phyloP scores from a whole-genome alignment of 2,329 filamentous ascomycete genomes.

The Diplodia corticola region DNA sequence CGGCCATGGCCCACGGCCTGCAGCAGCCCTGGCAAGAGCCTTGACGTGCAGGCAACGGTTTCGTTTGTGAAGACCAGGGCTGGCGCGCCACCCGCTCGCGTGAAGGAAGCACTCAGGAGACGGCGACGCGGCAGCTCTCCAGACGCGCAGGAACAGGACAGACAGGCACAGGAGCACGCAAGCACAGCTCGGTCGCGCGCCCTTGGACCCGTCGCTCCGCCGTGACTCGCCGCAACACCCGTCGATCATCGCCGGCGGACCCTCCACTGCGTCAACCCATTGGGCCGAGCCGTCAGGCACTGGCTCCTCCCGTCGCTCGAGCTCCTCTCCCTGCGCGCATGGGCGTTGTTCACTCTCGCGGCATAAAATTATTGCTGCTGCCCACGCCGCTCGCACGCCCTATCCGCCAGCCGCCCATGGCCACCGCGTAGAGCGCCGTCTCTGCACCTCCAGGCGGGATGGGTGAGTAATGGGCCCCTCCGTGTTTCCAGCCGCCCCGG shows the following conservation, averaged over 20 bases:
- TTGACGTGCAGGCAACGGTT: constrained; percentile 15
- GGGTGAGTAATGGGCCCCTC: constrained; percentile 34
- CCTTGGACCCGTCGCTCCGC: constrained; percentile 12
- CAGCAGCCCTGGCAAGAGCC: constrained; percentile 2
- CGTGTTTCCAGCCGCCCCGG: constrained; percentile 1
- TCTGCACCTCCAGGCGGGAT: constrained; percentile 36
- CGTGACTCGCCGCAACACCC: constrained; percentile 21
- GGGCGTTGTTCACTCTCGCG: constrained; percentile 15
- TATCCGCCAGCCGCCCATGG: constrained; percentile 26
- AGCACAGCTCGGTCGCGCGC: background rate
- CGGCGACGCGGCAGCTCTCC: constrained; percentile 6
- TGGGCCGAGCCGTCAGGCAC: constrained; percentile 18
- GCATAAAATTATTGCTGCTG: constrained; percentile 22
- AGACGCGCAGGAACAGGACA: constrained; percentile 1
- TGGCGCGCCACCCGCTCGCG: constrained; percentile 11
- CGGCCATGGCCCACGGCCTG: background rate
- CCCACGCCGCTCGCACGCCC: constrained; percentile 26
- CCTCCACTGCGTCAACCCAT: constrained; percentile 17
- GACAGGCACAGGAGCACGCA: background rate
- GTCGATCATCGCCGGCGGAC: constrained; percentile 21
- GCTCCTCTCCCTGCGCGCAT: constrained; percentile 22
- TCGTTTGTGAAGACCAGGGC: constrained; percentile 3
- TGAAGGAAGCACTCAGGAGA: constrained; percentile 21
- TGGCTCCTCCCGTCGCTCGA: constrained; percentile 18
- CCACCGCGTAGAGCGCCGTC: constrained; percentile 25